Percentiles rank a stretch among this genome's conserved stretches.
Evolutionary conservation across 768 basidiomycete genomes (phyloP).

Genomic region (Albatrellus ellisii): DNA sequence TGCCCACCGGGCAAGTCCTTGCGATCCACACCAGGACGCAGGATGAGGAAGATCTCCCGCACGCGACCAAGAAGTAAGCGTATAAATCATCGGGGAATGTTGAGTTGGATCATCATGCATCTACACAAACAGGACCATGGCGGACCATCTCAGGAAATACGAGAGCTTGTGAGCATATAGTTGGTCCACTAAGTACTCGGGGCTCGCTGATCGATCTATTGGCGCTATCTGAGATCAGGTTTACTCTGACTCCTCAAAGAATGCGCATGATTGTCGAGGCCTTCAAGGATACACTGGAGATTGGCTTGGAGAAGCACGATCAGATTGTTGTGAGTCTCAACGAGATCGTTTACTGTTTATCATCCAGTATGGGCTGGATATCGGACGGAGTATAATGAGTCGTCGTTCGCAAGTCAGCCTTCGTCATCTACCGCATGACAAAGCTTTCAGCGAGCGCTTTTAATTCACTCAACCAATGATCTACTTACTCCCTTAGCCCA

Average conservation of each 20-base stretch:
- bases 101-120: no score
- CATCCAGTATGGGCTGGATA: not conserved
- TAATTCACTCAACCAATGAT: not conserved
- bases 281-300: conserved; percentile 84
- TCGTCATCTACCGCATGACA: not conserved
- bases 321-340: conserved; percentile 89
- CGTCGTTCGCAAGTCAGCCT: not conserved
- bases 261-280: conserved; percentile 98
- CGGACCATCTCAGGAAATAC: conserved; percentile 85
- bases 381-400: not conserved
- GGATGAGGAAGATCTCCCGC: conserved; percentile 78
- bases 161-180: conserved; percentile 58
- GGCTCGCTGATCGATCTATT: conserved; percentile 3
- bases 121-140: conserved; percentile 96
- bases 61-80: conserved; percentile 81
- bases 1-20: conserved; percentile 66
- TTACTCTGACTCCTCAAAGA: conserved; percentile 77
- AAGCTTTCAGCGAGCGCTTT: not conserved
- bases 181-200: conserved; percentile 1
- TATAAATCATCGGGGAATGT: conserved; percentile 1
- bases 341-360: no score
- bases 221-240: conserved; percentile 34
- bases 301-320: conserved; percentile 67
- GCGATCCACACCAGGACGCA: conserved; percentile 84
- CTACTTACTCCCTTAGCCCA: conserved; percentile 37